These are phyloP conservation scores for Lanzia echinophila DNA, from an alignment of 2,329 filamentous ascomycete genomes.

Conservation along the genomic window DNA sequence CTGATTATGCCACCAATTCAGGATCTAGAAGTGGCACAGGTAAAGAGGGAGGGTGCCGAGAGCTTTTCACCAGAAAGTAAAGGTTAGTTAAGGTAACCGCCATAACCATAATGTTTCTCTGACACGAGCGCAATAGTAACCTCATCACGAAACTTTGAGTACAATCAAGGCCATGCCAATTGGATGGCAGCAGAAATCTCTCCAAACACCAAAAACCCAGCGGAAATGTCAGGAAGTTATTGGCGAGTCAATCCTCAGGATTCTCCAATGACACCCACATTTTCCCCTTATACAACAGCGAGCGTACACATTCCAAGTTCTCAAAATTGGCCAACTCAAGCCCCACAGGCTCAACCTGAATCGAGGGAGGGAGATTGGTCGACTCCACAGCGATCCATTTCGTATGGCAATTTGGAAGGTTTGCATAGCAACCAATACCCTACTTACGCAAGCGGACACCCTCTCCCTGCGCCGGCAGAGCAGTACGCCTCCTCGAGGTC, in stretches of 20 bases:
- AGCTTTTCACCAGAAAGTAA: slow-evolving; percentile 30
- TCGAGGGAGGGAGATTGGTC: slow-evolving; percentile 28
- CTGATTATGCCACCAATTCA: slow-evolving; percentile 40
- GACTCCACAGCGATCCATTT: slow-evolving; percentile 29
- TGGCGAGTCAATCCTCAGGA: slow-evolving; percentile 47
- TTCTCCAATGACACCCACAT: slow-evolving; percentile 44
- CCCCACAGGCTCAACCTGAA: slow-evolving; percentile 24
- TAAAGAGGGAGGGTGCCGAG: slow-evolving; percentile 34
- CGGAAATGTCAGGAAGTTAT: slow-evolving; percentile 35
- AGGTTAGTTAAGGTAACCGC: slow-evolving; percentile 19
- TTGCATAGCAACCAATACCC: slow-evolving; percentile 25
- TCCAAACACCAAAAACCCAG: slow-evolving; percentile 33
- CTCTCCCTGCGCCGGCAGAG: slow-evolving; percentile 10
- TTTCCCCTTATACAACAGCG: slow-evolving; percentile 41
- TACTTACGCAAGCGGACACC: slow-evolving; percentile 21
- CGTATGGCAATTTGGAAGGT: slow-evolving; percentile 29
- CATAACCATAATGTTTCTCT: slow-evolving; percentile 13
- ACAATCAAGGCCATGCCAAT: slow-evolving; percentile 22
- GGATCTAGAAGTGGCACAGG: slow-evolving; percentile 38
- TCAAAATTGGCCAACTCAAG: slow-evolving; percentile 26
- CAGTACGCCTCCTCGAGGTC: slow-evolving; percentile 1
- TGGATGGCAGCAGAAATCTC: slow-evolving; percentile 28
- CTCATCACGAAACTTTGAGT: slow-evolving; percentile 26
- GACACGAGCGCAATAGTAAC: slow-evolving; percentile 22
- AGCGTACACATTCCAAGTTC: slow-evolving; percentile 28